These are phyloP conservation scores for Tulasnella sp. DNA, from an alignment of 768 basidiomycete species.

Conservation along the genomic window DNA sequence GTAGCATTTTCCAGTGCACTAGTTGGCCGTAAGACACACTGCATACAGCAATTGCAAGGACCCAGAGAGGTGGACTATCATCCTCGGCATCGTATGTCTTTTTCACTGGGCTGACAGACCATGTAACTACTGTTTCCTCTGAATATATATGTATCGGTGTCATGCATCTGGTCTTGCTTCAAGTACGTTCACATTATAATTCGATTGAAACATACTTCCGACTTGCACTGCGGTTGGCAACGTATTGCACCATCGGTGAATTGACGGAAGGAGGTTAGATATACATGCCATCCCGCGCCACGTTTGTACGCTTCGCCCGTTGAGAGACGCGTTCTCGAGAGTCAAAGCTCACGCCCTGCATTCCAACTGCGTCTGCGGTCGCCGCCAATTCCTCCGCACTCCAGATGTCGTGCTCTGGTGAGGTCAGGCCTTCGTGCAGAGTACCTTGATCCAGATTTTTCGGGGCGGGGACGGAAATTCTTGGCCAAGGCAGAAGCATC, in stretches of 20 bases:
- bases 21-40: too few species aligned
- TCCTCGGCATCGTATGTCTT: too few species aligned
- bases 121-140: not conserved
- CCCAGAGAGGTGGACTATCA: too few species aligned
- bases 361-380: not conserved
- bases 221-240: not conserved
- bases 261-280: not conserved
- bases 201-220: not conserved
- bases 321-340: not conserved
- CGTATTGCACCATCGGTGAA: not conserved
- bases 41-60: too few species aligned
- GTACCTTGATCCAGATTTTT: not conserved
- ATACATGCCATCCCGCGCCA: not conserved
- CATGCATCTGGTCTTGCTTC: too few species aligned
- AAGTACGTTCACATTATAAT: too few species aligned
- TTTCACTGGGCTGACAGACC: not conserved
- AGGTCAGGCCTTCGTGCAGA: not conserved
- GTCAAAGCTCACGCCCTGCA: not conserved
- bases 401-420: not conserved
- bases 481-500: conserved; percentile 20
- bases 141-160: too few species aligned
- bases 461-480: not conserved
- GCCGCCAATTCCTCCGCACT: not conserved
- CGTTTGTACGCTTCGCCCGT: not conserved
- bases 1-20: too few species aligned